Base-by-base conservation (phyloP, 495 filamentous ascomycete genomes). In the Lasiosphaeria miniovina region DNA sequence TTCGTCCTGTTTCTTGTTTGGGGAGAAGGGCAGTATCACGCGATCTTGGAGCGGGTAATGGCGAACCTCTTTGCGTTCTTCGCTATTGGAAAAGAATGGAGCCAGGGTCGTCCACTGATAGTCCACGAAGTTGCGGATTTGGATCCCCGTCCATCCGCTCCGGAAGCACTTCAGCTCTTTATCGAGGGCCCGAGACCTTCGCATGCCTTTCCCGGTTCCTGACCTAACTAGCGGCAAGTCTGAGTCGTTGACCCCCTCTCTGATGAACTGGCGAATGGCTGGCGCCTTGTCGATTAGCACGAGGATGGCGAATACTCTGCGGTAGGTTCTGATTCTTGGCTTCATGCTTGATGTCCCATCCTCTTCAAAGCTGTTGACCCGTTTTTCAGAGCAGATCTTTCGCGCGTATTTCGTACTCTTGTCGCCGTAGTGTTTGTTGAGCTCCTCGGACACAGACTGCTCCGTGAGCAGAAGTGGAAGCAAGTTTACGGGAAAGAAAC, bases 231-330 rank as follows among this genome's bases (percentile, higher is more conserved):
- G 14, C 8, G 38, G 38, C 7, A 41, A 14, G 38, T 41, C 38
- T 8, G 14, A 9, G 38, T 41, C 38, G 38, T 9, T 36, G 14
- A 68, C 31, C 4, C 48, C 36, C 6, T 64, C 55, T 17, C 54
- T n/a, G 11, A 71, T 49, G 52, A 71, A 68, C 41, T 60, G 49
- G 1, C 32, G 17, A 31, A 71, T 59, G 5, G 38, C 32, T 3
- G 41, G 4, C 4, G 51, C 17, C 34, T 59, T 50, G 14, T 61
- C 63, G n/a, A 66, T 56, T 1, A 68, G 57, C 1, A 62, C 55
- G 8, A 71, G 55, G 34, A 62, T 68, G 12, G 68, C 68, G 43
- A 71, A 68, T 6, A 71, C 62, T 32, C 58, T 61, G 7, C 51
- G 59, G 32, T 55, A 65, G 5, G 41, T 60, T 24, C 24, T 24